Evolutionary conservation across 2,329 filamentous ascomycete genomes (phyloP).

Genomic region (Paecilomyces niveus): DNA sequence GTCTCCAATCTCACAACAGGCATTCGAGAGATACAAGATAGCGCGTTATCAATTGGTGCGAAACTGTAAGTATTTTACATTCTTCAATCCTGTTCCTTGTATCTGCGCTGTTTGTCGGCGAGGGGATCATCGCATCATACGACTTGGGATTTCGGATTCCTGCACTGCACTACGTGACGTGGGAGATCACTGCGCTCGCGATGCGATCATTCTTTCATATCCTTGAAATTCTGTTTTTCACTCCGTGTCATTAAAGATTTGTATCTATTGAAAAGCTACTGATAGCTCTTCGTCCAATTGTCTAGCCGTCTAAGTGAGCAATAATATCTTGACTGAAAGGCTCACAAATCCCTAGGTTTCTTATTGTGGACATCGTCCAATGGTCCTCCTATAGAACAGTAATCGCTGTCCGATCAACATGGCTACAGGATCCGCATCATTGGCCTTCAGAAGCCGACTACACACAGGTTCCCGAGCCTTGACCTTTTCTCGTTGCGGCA

Average conservation of each 20-base stretch:
- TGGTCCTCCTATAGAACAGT: not conserved
- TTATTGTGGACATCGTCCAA: not conserved
- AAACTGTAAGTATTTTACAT: not conserved
- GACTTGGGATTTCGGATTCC: not conserved
- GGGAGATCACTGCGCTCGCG: not conserved
- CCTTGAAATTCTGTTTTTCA: not conserved
- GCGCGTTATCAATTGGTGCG: not conserved
- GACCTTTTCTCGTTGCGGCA: conserved; percentile 15
- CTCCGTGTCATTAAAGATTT: not conserved
- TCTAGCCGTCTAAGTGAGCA: not conserved
- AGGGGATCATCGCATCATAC: not conserved
- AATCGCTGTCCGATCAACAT: not conserved
- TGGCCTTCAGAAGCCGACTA: not conserved
- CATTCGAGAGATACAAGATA: not conserved
- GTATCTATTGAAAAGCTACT: not conserved
- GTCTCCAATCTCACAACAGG: not conserved
- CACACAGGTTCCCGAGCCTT: conserved; percentile 14
- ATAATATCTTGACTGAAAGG: not conserved
- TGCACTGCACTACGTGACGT: not conserved
- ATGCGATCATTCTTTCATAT: not conserved
- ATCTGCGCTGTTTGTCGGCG: not conserved
- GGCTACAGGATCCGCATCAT: not conserved
- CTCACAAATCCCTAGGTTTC: not conserved
- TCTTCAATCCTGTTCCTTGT: not conserved
- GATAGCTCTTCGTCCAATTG: not conserved